Evolutionary conservation across 352 stramenopile genomes (phyloP), one percentile per base, ranked within the genome.

Genomic region (Plasmopara halstedii): DNA sequence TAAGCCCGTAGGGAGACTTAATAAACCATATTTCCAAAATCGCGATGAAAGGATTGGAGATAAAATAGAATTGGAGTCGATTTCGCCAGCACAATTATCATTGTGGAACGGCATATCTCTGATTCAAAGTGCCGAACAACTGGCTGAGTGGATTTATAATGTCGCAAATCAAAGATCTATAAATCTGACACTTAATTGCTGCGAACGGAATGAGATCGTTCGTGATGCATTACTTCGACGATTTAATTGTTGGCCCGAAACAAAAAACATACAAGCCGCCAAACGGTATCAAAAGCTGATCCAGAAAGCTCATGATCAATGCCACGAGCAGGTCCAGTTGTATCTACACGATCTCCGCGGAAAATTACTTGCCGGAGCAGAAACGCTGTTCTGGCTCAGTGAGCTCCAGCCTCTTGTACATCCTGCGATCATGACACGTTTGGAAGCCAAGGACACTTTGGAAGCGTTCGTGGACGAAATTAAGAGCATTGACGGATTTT

Each of bases 231-330:
- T 67, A 34, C 58, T 67, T 27, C 40, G 27, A 21, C 41, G 53
- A 48, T 67, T 67, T 14, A 53, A 64, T 36, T 49, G 53, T 23
- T 67, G 58, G 58, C 54, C 58, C 2, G 53, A 50, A 19, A 39
- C 17, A n/a, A 50, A 61, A 14, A 38, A 64, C 18, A 29, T 43
- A 7, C 26, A 26, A 6, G 44, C 43, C 15, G 31, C 10, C 3
- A 23, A 56, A 17, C 29, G 21, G 22, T 67, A 21, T 27, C 29
- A 48, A 2, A 27, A 25, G 1, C 21, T 53, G 2, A 51, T 10
- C 13, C 43, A 57, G 8, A 3, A 42, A 8, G 44, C 40, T 2
- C 21, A 63, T 19, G 17, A 53, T n/a, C 26, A 25, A 21, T 64
- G 58, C 10, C 33, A 43, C 9, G 34, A 63, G 27, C 53, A 67